Evolutionary conservation across 2,329 filamentous ascomycete genomes (phyloP).

Genomic region (Penicillium oxalicum): DNA sequence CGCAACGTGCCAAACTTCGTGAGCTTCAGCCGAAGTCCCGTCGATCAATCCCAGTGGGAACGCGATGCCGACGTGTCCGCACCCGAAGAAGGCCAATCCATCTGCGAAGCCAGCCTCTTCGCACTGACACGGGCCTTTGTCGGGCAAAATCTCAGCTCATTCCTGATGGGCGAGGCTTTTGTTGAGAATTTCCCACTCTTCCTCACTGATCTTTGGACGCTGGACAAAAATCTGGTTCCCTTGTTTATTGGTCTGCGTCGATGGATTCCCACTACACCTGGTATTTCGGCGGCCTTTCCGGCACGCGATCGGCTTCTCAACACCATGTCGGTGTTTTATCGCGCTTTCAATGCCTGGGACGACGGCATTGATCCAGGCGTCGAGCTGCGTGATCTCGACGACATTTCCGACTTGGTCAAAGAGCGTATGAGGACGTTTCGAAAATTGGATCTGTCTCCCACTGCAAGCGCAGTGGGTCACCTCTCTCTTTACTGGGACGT

Average conservation of each 20-base stretch:
- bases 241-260: slow-evolving; percentile 52
- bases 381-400: slow-evolving; percentile 45
- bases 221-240: slow-evolving; percentile 51
- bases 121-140: slow-evolving; percentile 53
- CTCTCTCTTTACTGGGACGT: slow-evolving; percentile 52
- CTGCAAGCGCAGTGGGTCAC: slow-evolving; percentile 38
- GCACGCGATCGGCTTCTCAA: slow-evolving; percentile 40
- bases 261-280: slow-evolving; percentile 48
- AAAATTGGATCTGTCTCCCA: slow-evolving; percentile 32
- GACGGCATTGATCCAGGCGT: slow-evolving; percentile 40
- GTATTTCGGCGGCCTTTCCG: slow-evolving; percentile 46
- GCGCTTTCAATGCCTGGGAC: slow-evolving; percentile 39
- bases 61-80: slow-evolving; percentile 43
- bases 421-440: slow-evolving; percentile 38
- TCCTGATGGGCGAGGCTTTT: slow-evolving; percentile 50
- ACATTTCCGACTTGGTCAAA: slow-evolving; percentile 43
- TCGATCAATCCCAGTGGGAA: slow-evolving; percentile 61
- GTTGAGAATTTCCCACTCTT: slow-evolving; percentile 49
- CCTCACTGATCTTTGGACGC: slow-evolving; percentile 50
- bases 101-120: slow-evolving; percentile 50
- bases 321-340: slow-evolving; percentile 39
- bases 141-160: slow-evolving; percentile 43
- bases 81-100: slow-evolving; percentile 35
- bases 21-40: slow-evolving; percentile 52
- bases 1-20: slow-evolving; percentile 51